A percentile compares a stretch with the other conserved stretches of the same genome.
Conservation (phyloP, 1,284 basidiomycete genomes). For the Cryptococcus jaspeensis region DNA sequence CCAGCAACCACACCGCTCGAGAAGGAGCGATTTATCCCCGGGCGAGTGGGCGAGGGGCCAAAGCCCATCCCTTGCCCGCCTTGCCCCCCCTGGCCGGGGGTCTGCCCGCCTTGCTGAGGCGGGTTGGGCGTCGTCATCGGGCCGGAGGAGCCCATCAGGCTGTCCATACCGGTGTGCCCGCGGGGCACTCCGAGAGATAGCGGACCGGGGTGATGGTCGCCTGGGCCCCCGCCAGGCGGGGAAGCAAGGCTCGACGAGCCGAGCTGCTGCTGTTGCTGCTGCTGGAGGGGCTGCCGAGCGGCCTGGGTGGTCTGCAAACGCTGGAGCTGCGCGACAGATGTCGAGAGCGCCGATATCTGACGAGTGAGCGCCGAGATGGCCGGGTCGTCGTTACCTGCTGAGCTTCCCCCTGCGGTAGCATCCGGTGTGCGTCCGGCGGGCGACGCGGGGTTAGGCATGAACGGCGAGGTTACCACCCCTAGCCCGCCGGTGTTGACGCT, state of each 20-base stretch:
- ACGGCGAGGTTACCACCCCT: background rate
- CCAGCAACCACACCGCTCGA: constrained; percentile 19
- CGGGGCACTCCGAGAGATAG: constrained; percentile 11
- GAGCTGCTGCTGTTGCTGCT: background rate
- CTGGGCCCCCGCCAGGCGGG: background rate
- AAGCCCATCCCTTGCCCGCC: background rate
- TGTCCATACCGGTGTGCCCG: constrained; percentile 10
- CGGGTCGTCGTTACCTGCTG: background rate
- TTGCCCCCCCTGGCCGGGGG: background rate
- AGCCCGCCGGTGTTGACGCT: background rate
- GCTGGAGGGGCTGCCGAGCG: background rate
- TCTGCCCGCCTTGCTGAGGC: background rate
- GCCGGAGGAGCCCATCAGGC: constrained; percentile 8
- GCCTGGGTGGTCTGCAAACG: constrained; percentile 32
- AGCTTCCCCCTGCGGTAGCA: background rate
- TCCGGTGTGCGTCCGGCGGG: background rate
- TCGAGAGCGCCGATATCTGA: constrained; percentile 74
- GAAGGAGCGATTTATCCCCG: constrained; percentile 24
- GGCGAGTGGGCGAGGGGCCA: constrained; percentile 10
- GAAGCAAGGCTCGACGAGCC: background rate
- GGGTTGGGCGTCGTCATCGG: constrained; percentile 15
- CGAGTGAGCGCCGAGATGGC: constrained; percentile 68
- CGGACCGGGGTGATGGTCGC: constrained; percentile 7
- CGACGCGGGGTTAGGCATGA: constrained; percentile 3
- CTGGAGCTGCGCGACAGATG: constrained; percentile 74